These are phyloP conservation scores for Phytomonas sp. DNA, from an alignment of 208 protist species.

Conservation along the genomic window DNA sequence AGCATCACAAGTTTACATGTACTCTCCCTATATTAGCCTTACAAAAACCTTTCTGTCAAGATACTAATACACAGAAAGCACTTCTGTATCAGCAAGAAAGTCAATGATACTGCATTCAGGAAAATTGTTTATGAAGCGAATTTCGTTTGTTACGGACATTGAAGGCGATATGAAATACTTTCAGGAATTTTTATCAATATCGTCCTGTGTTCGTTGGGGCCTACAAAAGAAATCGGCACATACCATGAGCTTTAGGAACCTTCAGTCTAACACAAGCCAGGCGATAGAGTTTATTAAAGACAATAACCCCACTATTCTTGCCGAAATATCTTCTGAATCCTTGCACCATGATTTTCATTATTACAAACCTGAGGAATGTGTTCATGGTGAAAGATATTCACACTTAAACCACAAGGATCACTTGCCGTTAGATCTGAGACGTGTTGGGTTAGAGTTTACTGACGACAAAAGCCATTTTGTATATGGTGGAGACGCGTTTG, in stretches of 20 bases:
- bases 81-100: not conserved
- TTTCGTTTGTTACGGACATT: constrained; percentile 82
- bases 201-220: not conserved
- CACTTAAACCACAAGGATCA: not conserved
- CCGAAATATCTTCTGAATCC: not conserved
- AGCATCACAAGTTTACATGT: not conserved
- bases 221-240: not conserved
- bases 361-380: not conserved
- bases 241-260: not conserved
- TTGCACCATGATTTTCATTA: not conserved
- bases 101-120: constrained; percentile 22
- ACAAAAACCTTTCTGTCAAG: not conserved
- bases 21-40: not conserved
- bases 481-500: constrained; percentile 86
- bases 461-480: constrained; percentile 68
- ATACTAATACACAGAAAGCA: constrained; percentile 8
- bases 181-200: constrained; percentile 45
- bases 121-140: constrained; percentile 16
- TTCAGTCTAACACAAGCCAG: not conserved
- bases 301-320: not conserved
- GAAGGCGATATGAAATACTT: constrained; percentile 85
- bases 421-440: not conserved
- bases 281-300: not conserved
- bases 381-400: not conserved
- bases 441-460: not conserved